These are phyloP conservation scores for Trypanosoma melophagium DNA, from an alignment of 208 protist genomes.

Conservation along the genomic window DNA sequence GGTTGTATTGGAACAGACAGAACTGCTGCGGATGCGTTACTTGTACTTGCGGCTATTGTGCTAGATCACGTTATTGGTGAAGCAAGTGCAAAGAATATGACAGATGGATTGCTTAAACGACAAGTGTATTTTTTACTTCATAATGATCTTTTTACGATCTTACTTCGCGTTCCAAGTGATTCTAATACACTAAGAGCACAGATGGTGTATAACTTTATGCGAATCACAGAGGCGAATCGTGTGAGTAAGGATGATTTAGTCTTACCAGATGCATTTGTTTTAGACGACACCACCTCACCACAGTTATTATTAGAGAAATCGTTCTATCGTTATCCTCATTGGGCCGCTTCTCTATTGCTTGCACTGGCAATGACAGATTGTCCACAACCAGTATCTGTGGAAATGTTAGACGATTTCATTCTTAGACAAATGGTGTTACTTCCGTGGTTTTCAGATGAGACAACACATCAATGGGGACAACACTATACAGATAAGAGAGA, in stretches of 20 bases:
- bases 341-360: constrained; percentile 26
- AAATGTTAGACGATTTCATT: constrained; percentile 16
- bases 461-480: background rate
- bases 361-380: constrained; percentile 21
- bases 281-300: constrained; percentile 12
- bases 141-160: constrained; percentile 17
- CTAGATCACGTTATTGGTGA: constrained; percentile 4
- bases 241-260: background rate
- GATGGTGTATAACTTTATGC: constrained; percentile 23
- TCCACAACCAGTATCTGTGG: constrained; percentile 12
- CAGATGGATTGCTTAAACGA: background rate
- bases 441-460: constrained; percentile 7
- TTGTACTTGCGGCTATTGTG: constrained; percentile 11
- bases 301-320: constrained; percentile 16
- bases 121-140: constrained; percentile 18
- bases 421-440: constrained; percentile 20
- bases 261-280: background rate
- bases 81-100: background rate
- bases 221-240: constrained; percentile 10
- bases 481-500: too few relatives aligned
- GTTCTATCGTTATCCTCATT: constrained; percentile 20
- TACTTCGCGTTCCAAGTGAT: constrained; percentile 11
- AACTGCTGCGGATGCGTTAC: constrained; percentile 4
- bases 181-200: background rate
- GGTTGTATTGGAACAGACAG: constrained; percentile 1